Evolutionary conservation across 495 filamentous ascomycete species (phyloP).

Genomic region (Penicillium bovifimosum): DNA sequence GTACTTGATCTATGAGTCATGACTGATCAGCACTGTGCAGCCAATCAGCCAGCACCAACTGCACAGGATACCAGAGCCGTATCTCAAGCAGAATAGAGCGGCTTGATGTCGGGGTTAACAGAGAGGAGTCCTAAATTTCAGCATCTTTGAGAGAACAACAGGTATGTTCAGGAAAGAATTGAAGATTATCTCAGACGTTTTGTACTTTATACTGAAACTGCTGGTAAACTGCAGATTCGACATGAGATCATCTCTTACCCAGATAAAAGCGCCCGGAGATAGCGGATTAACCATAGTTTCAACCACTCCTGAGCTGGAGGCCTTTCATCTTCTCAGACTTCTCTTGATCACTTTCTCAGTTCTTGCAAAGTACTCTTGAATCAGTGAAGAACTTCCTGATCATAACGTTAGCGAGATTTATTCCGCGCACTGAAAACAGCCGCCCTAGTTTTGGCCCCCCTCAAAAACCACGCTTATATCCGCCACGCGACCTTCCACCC

Average conservation of each 20-base stretch:
- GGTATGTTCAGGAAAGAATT: not conserved
- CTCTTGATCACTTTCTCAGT: not conserved
- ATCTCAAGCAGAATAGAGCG: not conserved
- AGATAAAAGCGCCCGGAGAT: slow-evolving; percentile 11
- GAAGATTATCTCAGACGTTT: too few species aligned
- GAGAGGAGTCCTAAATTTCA: not conserved
- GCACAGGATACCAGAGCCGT: not conserved
- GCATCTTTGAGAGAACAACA: not conserved
- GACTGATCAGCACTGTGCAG: not conserved
- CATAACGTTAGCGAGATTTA: not conserved
- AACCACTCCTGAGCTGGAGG: not conserved
- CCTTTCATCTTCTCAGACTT: not conserved
- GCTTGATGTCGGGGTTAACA: not conserved
- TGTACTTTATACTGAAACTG: too few species aligned
- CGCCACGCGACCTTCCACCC: not conserved
- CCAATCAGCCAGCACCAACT: not conserved
- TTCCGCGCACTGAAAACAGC: too few species aligned
- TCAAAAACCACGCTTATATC: not conserved
- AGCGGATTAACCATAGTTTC: slow-evolving; percentile 11
- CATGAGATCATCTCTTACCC: slow-evolving; percentile 10
- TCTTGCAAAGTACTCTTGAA: not conserved
- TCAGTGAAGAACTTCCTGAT: not conserved
- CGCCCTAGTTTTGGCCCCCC: not conserved
- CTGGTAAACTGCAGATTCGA: not conserved
- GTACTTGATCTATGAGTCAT: not conserved